Evolutionary conservation across 345 rosid genomes (phyloP).

Genomic region (Gossypium rotundifolium): DNA sequence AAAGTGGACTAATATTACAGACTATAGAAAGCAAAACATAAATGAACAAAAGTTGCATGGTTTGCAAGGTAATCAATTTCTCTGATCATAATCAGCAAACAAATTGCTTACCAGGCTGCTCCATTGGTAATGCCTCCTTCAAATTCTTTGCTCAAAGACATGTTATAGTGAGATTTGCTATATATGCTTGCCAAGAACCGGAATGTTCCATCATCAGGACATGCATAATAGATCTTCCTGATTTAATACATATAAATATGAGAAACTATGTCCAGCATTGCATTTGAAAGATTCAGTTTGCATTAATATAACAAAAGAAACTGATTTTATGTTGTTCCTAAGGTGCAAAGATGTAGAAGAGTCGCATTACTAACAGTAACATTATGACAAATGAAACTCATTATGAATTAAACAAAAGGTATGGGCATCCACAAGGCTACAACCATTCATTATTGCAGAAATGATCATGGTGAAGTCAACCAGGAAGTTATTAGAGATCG

Average conservation of each 20-base stretch:
- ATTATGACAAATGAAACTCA: neutral
- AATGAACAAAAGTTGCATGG: neutral
- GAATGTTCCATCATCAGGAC: constrained; percentile 90
- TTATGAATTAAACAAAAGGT: constrained; percentile 1
- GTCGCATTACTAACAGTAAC: neutral
- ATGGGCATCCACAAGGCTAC: neutral
- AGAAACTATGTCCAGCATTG: constrained; percentile 6
- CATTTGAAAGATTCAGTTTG: neutral
- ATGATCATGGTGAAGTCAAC: neutral
- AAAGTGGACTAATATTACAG: neutral
- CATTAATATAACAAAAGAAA: neutral
- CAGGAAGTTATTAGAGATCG: constrained; percentile 4
- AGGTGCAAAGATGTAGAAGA: neutral
- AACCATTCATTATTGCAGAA: neutral
- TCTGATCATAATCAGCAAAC: constrained; percentile 7
- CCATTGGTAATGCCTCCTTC: constrained; percentile 91
- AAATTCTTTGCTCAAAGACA: constrained; percentile 91
- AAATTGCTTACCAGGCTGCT: constrained; percentile 62
- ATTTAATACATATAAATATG: constrained; percentile 13
- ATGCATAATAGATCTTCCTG: constrained; percentile 77
- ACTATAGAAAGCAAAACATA: neutral
- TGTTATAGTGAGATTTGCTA: constrained; percentile 79
- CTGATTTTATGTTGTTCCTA: neutral
- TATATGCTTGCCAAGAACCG: constrained; percentile 70
- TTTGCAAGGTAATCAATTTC: neutral